Conservation (phyloP, 805 yeast species). For the Candida lessepsii region DNA sequence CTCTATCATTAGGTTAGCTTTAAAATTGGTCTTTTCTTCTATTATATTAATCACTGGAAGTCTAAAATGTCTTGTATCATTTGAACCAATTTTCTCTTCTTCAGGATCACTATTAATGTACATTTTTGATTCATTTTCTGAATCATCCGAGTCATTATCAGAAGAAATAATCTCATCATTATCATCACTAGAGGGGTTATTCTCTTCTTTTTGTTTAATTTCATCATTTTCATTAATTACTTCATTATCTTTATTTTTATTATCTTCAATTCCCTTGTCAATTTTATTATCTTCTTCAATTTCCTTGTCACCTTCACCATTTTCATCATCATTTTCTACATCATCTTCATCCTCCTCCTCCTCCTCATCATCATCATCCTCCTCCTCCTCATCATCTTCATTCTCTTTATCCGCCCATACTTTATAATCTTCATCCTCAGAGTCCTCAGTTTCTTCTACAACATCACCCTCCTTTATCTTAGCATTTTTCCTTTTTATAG, state of each 20-base stretch:
- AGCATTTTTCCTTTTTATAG: no score
- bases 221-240: background rate
- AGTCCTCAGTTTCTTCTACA: no score
- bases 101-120: background rate
- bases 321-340: background rate
- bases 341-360: background rate
- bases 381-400: background rate
- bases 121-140: background rate
- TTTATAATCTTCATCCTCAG: no score
- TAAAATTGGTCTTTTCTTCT: constrained; percentile 5
- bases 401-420: background rate
- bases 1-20: constrained; percentile 12
- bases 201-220: no score
- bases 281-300: background rate
- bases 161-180: no score
- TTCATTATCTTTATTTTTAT: constrained; percentile 24
- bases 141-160: no score
- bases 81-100: background rate
- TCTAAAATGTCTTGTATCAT: background rate
- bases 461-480: no score
- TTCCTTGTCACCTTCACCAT: background rate
- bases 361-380: background rate
- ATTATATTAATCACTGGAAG: background rate
- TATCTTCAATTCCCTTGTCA: background rate
- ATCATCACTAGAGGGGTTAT: no score